A percentile compares a stretch with the other conserved stretches of the same genome.
These are phyloP conservation scores for Phylloporus scabripes DNA, from an alignment of 768 basidiomycete species.

Conservation along the genomic window DNA sequence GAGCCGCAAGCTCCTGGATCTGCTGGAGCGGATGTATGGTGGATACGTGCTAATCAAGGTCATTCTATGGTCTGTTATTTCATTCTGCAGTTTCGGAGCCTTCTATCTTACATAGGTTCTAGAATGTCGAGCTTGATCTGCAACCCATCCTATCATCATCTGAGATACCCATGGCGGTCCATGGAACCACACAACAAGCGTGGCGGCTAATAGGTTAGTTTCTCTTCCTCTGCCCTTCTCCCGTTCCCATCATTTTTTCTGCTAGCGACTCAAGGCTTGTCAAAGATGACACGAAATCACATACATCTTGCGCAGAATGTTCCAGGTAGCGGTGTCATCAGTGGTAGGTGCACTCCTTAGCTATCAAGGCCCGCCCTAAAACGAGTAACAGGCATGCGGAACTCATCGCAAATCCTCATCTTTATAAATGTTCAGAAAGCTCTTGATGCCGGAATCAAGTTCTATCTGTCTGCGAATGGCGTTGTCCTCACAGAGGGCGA, in stretches of 20 bases:
- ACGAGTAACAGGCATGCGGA: conserved; percentile 65
- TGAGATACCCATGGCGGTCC: conserved; percentile 77
- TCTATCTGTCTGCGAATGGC: conserved; percentile 80
- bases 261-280: conserved; percentile 65
- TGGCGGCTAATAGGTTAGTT: conserved; percentile 67
- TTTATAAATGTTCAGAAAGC: conserved; percentile 74
- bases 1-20: conserved; percentile 40
- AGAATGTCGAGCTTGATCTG: conserved; percentile 70
- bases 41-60: conserved; percentile 88
- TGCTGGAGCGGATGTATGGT: conserved; percentile 49
- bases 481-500: conserved; percentile 85
- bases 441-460: conserved; percentile 60
- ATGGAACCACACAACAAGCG: conserved; percentile 66
- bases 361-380: background rate
- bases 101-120: background rate
- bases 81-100: background rate
- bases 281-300: conserved; percentile 84
- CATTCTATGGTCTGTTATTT: conserved; percentile 64
- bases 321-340: conserved; percentile 59
- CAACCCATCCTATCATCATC: conserved; percentile 48
- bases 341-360: conserved; percentile 48
- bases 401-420: conserved; percentile 70
- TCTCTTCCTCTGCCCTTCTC: background rate
- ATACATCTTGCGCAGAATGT: conserved; percentile 88
- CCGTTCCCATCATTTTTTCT: background rate